Percentiles rank a stretch among this genome's conserved stretches.
These are phyloP conservation scores for Penicillium coffeae DNA, from an alignment of 495 filamentous ascomycete species.

Conservation along the genomic window DNA sequence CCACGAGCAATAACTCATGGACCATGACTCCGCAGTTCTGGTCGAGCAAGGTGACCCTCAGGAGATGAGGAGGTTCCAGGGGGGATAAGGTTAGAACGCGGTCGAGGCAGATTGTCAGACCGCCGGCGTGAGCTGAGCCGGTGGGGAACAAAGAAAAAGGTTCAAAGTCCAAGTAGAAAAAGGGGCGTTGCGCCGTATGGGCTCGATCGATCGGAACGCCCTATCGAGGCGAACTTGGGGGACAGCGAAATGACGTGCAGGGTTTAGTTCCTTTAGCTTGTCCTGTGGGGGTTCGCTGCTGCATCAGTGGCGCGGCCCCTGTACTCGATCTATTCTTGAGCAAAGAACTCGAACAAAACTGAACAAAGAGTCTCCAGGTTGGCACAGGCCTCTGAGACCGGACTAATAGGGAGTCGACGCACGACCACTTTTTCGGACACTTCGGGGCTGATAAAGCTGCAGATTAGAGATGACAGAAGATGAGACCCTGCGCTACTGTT, in stretches of 20 bases:
- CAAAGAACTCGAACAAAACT: background rate
- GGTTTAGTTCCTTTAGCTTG: constrained; percentile 20
- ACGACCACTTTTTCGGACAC: background rate
- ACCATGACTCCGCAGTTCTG: too few relatives aligned
- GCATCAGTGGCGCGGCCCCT: constrained; percentile 28
- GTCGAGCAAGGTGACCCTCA: background rate
- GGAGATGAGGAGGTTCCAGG: background rate
- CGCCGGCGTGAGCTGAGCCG: background rate
- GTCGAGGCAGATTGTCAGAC: background rate
- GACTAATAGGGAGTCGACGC: background rate
- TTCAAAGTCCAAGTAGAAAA: background rate
- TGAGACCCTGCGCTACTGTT: background rate
- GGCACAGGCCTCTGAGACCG: background rate
- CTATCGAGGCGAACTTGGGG: constrained; percentile 3
- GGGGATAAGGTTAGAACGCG: too few relatives aligned
- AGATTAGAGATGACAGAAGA: background rate
- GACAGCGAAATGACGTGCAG: constrained; percentile 20
- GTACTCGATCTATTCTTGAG: constrained; percentile 2
- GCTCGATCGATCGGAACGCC: background rate
- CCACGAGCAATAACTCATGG: too few relatives aligned
- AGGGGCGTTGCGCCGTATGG: background rate
- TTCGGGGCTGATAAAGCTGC: background rate
- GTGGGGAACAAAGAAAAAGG: background rate
- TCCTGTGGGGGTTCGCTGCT: constrained; percentile 14
- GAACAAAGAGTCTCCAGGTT: background rate